Evolutionary conservation across 768 basidiomycete genomes (phyloP).

Genomic region (Symmetrospora coprosmae): DNA sequence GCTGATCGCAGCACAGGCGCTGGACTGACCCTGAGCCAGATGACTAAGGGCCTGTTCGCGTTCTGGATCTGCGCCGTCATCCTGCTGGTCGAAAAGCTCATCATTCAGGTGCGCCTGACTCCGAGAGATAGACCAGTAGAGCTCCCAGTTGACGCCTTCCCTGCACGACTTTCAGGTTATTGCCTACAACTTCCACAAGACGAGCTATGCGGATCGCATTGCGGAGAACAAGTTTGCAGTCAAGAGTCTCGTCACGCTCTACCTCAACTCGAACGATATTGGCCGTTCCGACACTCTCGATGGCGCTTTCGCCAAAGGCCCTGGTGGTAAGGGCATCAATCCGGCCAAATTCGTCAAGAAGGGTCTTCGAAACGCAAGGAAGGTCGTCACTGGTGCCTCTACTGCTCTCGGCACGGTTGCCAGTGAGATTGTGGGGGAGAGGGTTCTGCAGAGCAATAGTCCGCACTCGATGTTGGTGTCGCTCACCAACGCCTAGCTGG

Average conservation of each 20-base stretch:
- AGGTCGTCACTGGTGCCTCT: conserved; percentile 66
- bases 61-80: conserved; percentile 54
- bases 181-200: conserved; percentile 40
- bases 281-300: conserved; percentile 54
- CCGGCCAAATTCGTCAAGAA: conserved; percentile 55
- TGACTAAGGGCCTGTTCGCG: conserved; percentile 59
- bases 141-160: background rate
- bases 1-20: conserved; percentile 15
- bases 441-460: conserved; percentile 63
- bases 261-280: conserved; percentile 61
- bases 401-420: conserved; percentile 56
- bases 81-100: conserved; percentile 65
- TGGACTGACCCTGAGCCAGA: conserved; percentile 43
- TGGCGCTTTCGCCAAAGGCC: conserved; percentile 35
- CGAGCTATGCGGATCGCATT: conserved; percentile 53
- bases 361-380: conserved; percentile 54
- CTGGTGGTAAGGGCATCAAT: conserved; percentile 40
- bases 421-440: conserved; percentile 48
- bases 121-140: too few species aligned
- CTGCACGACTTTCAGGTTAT: conserved; percentile 1
- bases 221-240: conserved; percentile 68
- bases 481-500: background rate
- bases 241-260: conserved; percentile 55
- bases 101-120: conserved; percentile 62
- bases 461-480: conserved; percentile 28